Conservation (phyloP, 2,329 filamentous ascomycete species). For the Xenosphaeropsis pyriputrescens region DNA sequence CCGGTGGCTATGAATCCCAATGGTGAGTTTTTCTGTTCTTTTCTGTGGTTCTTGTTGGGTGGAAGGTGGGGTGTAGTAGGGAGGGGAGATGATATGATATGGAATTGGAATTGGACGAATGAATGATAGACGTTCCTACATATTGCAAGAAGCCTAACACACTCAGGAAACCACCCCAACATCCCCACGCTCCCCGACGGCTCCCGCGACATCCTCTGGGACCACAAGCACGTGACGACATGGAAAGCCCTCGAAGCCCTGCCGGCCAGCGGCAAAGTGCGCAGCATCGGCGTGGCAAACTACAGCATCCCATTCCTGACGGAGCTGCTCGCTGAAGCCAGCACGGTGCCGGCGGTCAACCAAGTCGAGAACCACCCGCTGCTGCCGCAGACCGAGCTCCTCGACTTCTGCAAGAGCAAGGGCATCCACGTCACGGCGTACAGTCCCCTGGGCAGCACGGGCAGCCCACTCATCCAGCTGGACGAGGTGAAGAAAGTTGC, state of each 20-base stretch:
- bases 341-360: conserved; percentile 36
- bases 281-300: conserved; percentile 28
- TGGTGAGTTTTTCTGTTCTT: conserved; percentile 20
- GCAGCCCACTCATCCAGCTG: conserved; percentile 35
- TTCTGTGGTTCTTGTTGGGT: conserved; percentile 1
- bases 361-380: conserved; percentile 47
- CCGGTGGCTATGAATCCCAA: conserved; percentile 50
- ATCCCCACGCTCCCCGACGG: conserved; percentile 5
- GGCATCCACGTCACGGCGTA: conserved; percentile 38
- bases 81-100: conserved; percentile 3
- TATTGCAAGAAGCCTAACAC: conserved; percentile 42
- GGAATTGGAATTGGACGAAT: conserved; percentile 34
- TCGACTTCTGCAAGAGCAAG: conserved; percentile 31
- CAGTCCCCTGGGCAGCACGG: conserved; percentile 23
- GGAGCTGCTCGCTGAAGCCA: conserved; percentile 22
- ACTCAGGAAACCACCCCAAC: conserved; percentile 7
- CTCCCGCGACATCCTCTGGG: conserved; percentile 14
- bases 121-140: conserved; percentile 46
- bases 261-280: conserved; percentile 29
- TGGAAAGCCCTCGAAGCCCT: conserved; percentile 34
- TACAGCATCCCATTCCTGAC: conserved; percentile 19
- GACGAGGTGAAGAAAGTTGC: conserved; percentile 47
- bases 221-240: conserved; percentile 15
- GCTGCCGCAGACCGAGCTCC: conserved; percentile 35
- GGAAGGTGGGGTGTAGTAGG: conserved; percentile 6